Evolutionary conservation across 345 rosid genomes (phyloP).

Genomic region (Linum trigynum): DNA sequence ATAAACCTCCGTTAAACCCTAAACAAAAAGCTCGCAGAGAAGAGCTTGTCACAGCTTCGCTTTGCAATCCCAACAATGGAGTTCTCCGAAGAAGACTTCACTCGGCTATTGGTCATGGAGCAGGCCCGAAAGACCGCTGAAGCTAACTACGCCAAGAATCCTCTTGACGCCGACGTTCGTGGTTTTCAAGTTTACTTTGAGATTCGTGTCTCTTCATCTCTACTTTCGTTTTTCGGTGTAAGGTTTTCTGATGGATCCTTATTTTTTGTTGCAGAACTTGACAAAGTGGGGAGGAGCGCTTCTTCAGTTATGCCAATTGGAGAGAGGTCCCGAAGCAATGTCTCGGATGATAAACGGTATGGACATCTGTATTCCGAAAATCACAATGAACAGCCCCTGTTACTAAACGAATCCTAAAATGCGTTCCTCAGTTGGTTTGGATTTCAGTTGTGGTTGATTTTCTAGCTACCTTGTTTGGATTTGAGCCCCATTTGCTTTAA

Average conservation of each 20-base stretch:
- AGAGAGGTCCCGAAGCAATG: constrained; percentile 32
- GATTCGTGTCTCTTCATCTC: background rate
- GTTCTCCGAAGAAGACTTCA: constrained; percentile 45
- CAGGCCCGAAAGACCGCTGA: constrained; percentile 48
- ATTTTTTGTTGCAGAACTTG: constrained; percentile 27
- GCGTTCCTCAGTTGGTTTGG: too few relatives aligned
- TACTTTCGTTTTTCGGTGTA: background rate
- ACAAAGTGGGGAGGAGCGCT: constrained; percentile 48
- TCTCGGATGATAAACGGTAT: constrained; percentile 28
- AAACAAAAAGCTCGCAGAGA: too few relatives aligned
- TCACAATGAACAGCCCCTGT: too few relatives aligned
- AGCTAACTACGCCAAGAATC: constrained; percentile 41
- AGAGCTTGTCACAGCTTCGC: too few relatives aligned
- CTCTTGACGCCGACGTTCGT: constrained; percentile 56
- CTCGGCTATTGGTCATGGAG: constrained; percentile 43
- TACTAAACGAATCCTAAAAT: too few relatives aligned
- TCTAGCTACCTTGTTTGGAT: too few relatives aligned
- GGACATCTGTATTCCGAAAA: too few relatives aligned
- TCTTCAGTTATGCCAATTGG: constrained; percentile 53
- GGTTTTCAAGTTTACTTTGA: background rate
- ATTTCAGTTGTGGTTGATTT: too few relatives aligned
- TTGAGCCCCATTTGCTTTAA: too few relatives aligned
- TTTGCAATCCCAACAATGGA: constrained; percentile 31
- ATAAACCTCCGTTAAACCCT: too few relatives aligned
- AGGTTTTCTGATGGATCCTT: background rate